These are phyloP conservation scores for Somion occarium DNA, from an alignment of 1,284 basidiomycete species.

Conservation along the genomic window DNA sequence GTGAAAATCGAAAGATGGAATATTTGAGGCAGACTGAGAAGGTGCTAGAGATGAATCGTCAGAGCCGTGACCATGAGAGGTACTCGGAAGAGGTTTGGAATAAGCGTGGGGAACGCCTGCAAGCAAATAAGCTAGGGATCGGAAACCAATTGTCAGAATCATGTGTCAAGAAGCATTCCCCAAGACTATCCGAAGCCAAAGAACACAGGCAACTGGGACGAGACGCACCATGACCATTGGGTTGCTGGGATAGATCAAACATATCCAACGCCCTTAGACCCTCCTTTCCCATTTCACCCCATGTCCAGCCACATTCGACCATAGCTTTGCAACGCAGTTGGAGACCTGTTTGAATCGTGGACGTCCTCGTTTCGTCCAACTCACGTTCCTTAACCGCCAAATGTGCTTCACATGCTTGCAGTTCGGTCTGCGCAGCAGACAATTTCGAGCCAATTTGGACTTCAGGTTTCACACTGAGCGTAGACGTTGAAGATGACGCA, in stretches of 20 bases:
- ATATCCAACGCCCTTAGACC: conserved; percentile 40
- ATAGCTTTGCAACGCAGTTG: conserved; percentile 57
- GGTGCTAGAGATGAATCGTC: conserved; percentile 37
- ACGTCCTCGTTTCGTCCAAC: conserved; percentile 45
- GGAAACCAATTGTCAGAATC: no score
- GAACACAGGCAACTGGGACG: not conserved
- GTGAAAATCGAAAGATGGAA: conserved; percentile 13
- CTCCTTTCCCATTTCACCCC: conserved; percentile 62
- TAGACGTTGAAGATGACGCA: conserved; percentile 28
- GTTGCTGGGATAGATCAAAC: conserved; percentile 15
- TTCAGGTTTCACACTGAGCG: conserved; percentile 30
- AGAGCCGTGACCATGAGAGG: conserved; percentile 15
- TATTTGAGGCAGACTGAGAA: conserved; percentile 43
- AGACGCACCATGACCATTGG: conserved; percentile 24
- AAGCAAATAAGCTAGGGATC: no score
- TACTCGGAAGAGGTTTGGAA: conserved; percentile 19
- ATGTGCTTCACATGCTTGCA: conserved; percentile 74
- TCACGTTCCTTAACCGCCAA: conserved; percentile 63
- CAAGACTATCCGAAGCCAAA: no score
- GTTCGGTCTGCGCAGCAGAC: conserved; percentile 59
- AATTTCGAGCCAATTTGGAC: conserved; percentile 44
- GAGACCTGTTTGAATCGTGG: conserved; percentile 56
- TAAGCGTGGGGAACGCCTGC: no score
- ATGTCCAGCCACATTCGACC: conserved; percentile 60
- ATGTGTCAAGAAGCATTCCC: no score